These are phyloP conservation scores for Pseudocercospora fuligena DNA, from an alignment of 2,329 filamentous ascomycete genomes.

Conservation along the genomic window DNA sequence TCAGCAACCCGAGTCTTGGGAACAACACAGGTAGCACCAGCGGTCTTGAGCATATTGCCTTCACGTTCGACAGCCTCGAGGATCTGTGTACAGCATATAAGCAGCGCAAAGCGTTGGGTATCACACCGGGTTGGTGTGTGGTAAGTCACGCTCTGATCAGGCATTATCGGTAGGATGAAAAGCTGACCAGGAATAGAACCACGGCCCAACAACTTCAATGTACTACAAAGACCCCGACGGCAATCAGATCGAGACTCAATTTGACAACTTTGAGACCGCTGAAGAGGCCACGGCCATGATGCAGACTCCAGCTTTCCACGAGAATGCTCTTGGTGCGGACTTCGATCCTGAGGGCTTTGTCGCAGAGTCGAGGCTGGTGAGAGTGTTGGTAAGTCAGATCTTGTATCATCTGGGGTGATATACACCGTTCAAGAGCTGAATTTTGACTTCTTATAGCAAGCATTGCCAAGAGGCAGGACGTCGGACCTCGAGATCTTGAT, in stretches of 20 bases:
- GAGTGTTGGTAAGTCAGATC: constrained; percentile 19
- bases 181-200: constrained; percentile 20
- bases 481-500: constrained; percentile 7
- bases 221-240: constrained; percentile 37
- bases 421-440: too few species aligned
- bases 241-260: constrained; percentile 31
- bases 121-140: constrained; percentile 31
- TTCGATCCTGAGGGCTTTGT: constrained; percentile 52
- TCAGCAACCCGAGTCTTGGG: constrained; percentile 14
- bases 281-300: constrained; percentile 50
- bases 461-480: constrained; percentile 19
- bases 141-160: background rate
- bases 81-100: constrained; percentile 31
- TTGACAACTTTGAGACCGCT: constrained; percentile 31
- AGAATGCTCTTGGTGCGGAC: constrained; percentile 53
- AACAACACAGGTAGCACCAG: constrained; percentile 21
- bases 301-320: constrained; percentile 40
- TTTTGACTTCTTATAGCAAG: background rate
- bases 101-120: constrained; percentile 30
- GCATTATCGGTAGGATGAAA: background rate
- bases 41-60: constrained; percentile 37
- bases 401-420: background rate
- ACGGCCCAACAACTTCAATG: constrained; percentile 32
- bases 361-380: constrained; percentile 35
- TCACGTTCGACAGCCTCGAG: constrained; percentile 31